A percentile compares a stretch with the other conserved stretches of the same genome.
Conservation (phyloP, 2,329 filamentous ascomycete genomes). For the Fonsecaea multimorphosa region DNA sequence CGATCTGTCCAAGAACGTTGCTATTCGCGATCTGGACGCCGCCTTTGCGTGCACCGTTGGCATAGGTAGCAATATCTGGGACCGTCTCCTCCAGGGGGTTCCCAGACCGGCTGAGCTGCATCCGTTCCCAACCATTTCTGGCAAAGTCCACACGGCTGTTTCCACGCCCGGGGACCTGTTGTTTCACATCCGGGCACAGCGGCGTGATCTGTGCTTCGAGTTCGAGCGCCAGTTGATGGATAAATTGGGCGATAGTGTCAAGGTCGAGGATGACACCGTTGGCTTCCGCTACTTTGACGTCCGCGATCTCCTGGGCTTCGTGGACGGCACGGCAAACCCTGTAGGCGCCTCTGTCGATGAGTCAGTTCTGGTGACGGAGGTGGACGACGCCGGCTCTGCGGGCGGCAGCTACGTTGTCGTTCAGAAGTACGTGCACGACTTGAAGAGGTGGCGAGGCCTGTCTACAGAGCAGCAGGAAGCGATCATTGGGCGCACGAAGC, state of each 20-base stretch:
- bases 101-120: conserved; percentile 60
- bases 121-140: conserved; percentile 51
- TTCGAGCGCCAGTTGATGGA: conserved; percentile 63
- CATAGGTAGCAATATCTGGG: conserved; percentile 62
- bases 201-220: conserved; percentile 64
- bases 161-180: conserved; percentile 64
- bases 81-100: conserved; percentile 50
- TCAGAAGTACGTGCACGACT: conserved; percentile 64
- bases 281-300: conserved; percentile 67
- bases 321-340: conserved; percentile 67
- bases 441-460: conserved; percentile 56
- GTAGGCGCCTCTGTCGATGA: conserved; percentile 53
- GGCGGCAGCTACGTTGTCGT: conserved; percentile 66
- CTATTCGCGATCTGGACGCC: conserved; percentile 56
- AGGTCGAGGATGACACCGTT: conserved; percentile 59
- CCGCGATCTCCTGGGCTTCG: conserved; percentile 64
- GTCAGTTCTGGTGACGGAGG: conserved; percentile 53
- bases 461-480: conserved; percentile 60
- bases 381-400: conserved; percentile 46
- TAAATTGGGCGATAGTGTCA: conserved; percentile 55
- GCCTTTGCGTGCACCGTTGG: conserved; percentile 61
- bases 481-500: conserved; percentile 64
- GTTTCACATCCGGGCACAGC: conserved; percentile 64
- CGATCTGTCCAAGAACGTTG: conserved; percentile 60
- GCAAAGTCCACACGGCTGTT: conserved; percentile 57